Percentiles rank a stretch among this genome's conserved stretches.
Conservation (phyloP, 495 filamentous ascomycete genomes). For the Xylaria grammica region DNA sequence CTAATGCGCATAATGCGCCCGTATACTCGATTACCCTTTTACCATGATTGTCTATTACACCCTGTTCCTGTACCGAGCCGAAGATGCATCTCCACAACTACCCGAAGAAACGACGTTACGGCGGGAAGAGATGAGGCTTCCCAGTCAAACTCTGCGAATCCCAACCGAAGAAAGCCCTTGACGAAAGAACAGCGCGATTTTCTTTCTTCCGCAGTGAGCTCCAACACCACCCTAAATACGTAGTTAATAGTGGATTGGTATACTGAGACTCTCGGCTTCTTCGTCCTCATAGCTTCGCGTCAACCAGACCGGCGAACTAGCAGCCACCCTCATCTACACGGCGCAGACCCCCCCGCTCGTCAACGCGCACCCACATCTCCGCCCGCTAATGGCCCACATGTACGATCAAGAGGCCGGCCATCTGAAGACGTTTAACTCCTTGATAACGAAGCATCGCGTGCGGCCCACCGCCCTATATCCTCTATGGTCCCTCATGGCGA, state of each 20-base stretch:
- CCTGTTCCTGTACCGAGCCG: slow-evolving; percentile 1
- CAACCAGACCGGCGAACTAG: slow-evolving; percentile 89
- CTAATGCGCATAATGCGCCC: background rate
- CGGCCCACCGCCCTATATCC: slow-evolving; percentile 95
- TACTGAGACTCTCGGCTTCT: slow-evolving; percentile 17
- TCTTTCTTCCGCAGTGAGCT: slow-evolving; percentile 73
- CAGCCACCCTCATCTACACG: slow-evolving; percentile 83
- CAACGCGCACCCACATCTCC: slow-evolving; percentile 81
- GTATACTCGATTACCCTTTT: background rate
- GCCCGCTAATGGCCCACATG: slow-evolving; percentile 94
- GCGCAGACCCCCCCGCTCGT: slow-evolving; percentile 78
- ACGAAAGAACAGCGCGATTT: slow-evolving; percentile 73
- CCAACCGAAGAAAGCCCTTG: slow-evolving; percentile 63
- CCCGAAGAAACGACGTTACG: background rate
- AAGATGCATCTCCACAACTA: slow-evolving; percentile 6
- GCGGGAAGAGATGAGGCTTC: slow-evolving; percentile 17
- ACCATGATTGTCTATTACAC: background rate
- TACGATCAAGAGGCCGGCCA: slow-evolving; percentile 94
- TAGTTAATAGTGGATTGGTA: background rate
- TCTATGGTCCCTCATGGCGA: slow-evolving; percentile 82
- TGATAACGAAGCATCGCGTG: slow-evolving; percentile 85
- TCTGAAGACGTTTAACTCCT: slow-evolving; percentile 79
- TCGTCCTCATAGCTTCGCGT: slow-evolving; percentile 64
- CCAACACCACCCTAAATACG: background rate
- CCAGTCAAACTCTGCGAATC: slow-evolving; percentile 21